These are phyloP conservation scores for Rostrohypoxylon terebratum DNA, from an alignment of 495 filamentous ascomycete species.

Conservation along the genomic window DNA sequence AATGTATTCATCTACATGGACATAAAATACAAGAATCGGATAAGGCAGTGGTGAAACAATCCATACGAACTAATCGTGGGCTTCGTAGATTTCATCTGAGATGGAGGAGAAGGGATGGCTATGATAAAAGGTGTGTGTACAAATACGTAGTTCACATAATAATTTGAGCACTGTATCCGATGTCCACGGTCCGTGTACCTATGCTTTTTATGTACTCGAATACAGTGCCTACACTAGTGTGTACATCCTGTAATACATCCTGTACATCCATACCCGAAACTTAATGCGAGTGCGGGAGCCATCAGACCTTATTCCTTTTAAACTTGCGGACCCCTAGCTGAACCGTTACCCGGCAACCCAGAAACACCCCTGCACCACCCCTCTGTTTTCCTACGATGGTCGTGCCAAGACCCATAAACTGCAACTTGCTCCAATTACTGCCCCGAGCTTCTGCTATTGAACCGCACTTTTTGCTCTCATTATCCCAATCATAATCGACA, in stretches of 20 bases:
- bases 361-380: conserved; percentile 25
- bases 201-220: too few relatives aligned
- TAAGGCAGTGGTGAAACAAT: neutral
- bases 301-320: conserved; percentile 16
- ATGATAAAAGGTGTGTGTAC: too few relatives aligned
- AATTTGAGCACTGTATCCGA: too few relatives aligned
- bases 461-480: conserved; percentile 24
- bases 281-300: conserved; percentile 16
- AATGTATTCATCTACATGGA: too few relatives aligned
- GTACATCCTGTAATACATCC: conserved; percentile 10
- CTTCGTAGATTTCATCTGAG: too few relatives aligned
- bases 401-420: conserved; percentile 30
- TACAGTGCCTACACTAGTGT: neutral
- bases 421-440: conserved; percentile 34
- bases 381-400: conserved; percentile 44
- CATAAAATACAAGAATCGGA: neutral
- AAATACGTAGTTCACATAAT: too few relatives aligned
- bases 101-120: too few relatives aligned
- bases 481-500: conserved; percentile 41
- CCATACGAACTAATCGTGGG: too few relatives aligned
- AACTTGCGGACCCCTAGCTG: conserved; percentile 24
- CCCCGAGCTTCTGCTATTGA: conserved; percentile 37
- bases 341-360: conserved; percentile 42
- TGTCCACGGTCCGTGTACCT: too few relatives aligned
- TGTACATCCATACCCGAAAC: neutral